Conservation (phyloP, 345 rosid genomes). For the Anastatica hierochuntica region DNA sequence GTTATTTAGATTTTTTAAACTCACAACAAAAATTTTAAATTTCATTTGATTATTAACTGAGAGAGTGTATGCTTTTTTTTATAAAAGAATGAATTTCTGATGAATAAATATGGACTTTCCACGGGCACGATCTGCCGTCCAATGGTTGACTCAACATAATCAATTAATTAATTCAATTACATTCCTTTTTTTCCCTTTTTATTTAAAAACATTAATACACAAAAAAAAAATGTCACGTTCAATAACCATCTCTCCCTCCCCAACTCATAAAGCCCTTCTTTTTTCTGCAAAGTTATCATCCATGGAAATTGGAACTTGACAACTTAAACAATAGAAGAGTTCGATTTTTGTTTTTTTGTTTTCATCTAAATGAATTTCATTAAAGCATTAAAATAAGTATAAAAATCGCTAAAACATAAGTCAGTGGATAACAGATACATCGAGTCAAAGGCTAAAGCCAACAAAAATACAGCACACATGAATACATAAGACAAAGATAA, state of each 20-base stretch:
- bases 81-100: background rate
- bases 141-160: constrained; percentile 18
- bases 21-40: no score
- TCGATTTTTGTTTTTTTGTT: background rate
- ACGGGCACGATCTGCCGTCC: constrained; percentile 29
- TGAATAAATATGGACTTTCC: constrained; percentile 13
- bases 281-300: background rate
- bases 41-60: no score
- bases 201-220: background rate
- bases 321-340: background rate
- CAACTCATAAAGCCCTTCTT: constrained; percentile 1
- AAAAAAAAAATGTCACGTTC: constrained; percentile 28
- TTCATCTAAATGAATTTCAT: background rate
- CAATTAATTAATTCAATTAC: constrained; percentile 11
- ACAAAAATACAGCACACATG: no score
- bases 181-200: background rate
- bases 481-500: no score
- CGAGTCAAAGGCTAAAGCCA: no score
- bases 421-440: no score
- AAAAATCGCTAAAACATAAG: no score
- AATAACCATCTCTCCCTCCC: constrained; percentile 16
- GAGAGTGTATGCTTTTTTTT: background rate
- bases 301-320: constrained; percentile 13
- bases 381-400: no score
- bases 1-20: no score